phyloP scores from a whole-genome alignment of 805 yeast genomes.

The Clavispora phyllophila region DNA sequence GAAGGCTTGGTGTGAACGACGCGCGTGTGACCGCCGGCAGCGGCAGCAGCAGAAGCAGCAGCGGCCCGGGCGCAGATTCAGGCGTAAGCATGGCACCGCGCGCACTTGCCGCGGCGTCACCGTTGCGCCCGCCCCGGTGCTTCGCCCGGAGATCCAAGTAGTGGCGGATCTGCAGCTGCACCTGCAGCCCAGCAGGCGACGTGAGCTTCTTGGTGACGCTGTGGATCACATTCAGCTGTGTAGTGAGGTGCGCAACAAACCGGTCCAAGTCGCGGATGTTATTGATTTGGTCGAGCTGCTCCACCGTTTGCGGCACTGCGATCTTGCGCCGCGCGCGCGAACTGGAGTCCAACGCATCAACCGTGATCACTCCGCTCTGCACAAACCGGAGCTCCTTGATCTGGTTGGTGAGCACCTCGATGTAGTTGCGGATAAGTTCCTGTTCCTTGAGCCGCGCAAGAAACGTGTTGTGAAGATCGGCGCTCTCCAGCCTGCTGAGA shows the following conservation, averaged over 20 bases:
- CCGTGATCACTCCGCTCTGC: conserved; percentile 39
- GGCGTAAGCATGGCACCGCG: background rate
- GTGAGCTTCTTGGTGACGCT: conserved; percentile 31
- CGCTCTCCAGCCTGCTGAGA: conserved; percentile 11
- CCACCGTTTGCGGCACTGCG: conserved; percentile 15
- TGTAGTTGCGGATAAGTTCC: conserved; percentile 37
- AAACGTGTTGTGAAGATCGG: conserved; percentile 27
- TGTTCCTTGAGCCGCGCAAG: conserved; percentile 38
- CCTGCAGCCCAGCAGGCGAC: conserved; percentile 8
- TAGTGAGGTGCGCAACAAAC: conserved; percentile 33
- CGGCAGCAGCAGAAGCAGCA: background rate
- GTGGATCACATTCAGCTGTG: conserved; percentile 33
- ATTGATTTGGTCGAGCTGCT: conserved; percentile 35
- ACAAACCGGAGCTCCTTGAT: conserved; percentile 40
- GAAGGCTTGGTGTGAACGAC: conserved; percentile 13
- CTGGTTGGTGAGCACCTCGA: conserved; percentile 38
- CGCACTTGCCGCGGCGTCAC: background rate
- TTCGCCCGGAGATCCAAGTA: conserved; percentile 17
- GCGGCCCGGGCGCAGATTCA: background rate
- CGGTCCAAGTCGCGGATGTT: conserved; percentile 37
- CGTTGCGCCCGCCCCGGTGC: conserved; percentile 2
- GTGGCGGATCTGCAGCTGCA: conserved; percentile 17
- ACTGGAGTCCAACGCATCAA: conserved; percentile 32
- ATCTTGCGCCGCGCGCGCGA: conserved; percentile 5
- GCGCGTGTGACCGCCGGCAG: background rate